Base-by-base conservation (phyloP, 169 alveolate species). In the Eimeria necatrix region DNA sequence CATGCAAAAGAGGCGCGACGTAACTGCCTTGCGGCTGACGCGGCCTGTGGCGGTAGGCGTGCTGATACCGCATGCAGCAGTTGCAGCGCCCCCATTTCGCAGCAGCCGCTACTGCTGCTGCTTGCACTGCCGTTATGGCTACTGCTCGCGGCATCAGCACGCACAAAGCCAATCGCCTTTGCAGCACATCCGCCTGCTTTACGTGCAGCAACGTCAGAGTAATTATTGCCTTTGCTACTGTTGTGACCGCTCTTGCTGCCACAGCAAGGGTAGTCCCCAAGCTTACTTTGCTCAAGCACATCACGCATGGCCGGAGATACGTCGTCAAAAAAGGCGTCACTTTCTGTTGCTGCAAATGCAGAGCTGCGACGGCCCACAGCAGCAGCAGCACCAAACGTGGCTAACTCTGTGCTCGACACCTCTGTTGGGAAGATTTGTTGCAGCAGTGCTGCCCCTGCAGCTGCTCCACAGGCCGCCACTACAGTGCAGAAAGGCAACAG, bases 261-360 rank as follows among this genome's bases (percentile, higher is more conserved):
- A 26, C 26, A 6, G 51, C 10, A 4, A 46, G 14, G 41, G 24
- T 76, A 61, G 61, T 76, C 61, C 87, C 24, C 24, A 56, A 41
- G 87, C 87, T 76, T 22, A 56, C 46, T 20, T 61, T 48, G 64
- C 87, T 48, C 32, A 16, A 76, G 87, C 18, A 76, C 87, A 26
- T 76, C 87, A 12, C 87, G 87, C 61, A 76, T 4, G 18, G 87
- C 87, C 4, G 87, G 87, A 76, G 87, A 76, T 22, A 76, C 87
- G 14, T 41, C 87, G 22, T 41, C 48, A 12, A 32, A 16, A 8
- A 6, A 22, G 12, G 48, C 41, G 61, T 9, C 7, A 24, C 3
- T 41, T 76, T 56, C 87, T 48, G 87, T 61, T 41, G 59, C 68
- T 76, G 87, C 59, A 14, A 32, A 56, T 76, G 87, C 87, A 41